Percentiles rank a stretch among this genome's conserved stretches.
Conservation (phyloP, 805 yeast species). For the Huiozyma sinensis region DNA sequence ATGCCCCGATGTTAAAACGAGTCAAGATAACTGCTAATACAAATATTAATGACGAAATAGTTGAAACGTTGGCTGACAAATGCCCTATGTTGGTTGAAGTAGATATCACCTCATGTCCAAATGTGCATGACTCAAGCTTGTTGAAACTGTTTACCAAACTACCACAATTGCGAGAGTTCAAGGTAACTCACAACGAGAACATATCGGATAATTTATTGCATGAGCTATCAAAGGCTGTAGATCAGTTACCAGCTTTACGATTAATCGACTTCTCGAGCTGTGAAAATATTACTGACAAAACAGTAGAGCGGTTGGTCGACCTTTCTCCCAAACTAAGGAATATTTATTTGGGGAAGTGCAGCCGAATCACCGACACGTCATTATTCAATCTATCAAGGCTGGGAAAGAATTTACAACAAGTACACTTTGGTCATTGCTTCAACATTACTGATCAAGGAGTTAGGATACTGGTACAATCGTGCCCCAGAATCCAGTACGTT, state of each 20-base stretch:
- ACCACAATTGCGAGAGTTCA: slow-evolving; percentile 71
- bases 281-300: slow-evolving; percentile 64
- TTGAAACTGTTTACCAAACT: slow-evolving; percentile 46
- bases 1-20: slow-evolving; percentile 70
- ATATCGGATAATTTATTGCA: slow-evolving; percentile 57
- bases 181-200: slow-evolving; percentile 62
- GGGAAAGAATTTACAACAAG: slow-evolving; percentile 72
- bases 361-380: slow-evolving; percentile 73
- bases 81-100: slow-evolving; percentile 82
- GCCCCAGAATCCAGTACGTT: slow-evolving; percentile 81
- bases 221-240: slow-evolving; percentile 20
- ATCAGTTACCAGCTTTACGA: slow-evolving; percentile 51
- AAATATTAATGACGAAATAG: slow-evolving; percentile 52
- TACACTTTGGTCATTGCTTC: slow-evolving; percentile 90
- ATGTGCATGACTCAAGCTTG: slow-evolving; percentile 56
- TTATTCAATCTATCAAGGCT: slow-evolving; percentile 59
- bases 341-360: slow-evolving; percentile 82
- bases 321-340: slow-evolving; percentile 81
- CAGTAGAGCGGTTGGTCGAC: slow-evolving; percentile 59
- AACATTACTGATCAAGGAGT: slow-evolving; percentile 87
- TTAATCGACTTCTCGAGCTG: slow-evolving; percentile 81
- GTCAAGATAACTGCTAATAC: slow-evolving; percentile 68
- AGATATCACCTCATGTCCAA: slow-evolving; percentile 75
- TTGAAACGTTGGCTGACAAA: slow-evolving; percentile 48
- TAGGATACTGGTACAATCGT: slow-evolving; percentile 55